These are phyloP conservation scores for Chaetothyriales sp. DNA, from an alignment of 2,329 filamentous ascomycete genomes.

Conservation along the genomic window DNA sequence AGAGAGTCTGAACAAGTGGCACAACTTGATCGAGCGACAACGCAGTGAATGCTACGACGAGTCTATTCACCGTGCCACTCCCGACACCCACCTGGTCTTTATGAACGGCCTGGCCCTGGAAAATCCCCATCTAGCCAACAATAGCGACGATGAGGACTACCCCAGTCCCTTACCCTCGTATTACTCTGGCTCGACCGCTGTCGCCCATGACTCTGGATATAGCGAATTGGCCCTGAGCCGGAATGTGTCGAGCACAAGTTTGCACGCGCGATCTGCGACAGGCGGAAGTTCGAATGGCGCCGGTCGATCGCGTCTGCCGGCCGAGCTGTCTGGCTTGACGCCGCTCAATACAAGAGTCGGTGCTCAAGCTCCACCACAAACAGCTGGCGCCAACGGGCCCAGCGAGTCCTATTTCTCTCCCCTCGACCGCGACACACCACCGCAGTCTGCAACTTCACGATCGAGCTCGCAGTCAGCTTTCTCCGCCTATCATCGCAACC, in stretches of 20 bases:
- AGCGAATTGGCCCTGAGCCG: constrained; percentile 43
- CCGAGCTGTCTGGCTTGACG: neutral
- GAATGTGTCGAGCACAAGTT: constrained; percentile 58
- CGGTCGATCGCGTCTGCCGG: neutral
- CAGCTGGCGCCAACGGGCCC: constrained; percentile 32
- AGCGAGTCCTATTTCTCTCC: constrained; percentile 94
- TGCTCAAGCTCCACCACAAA: constrained; percentile 38
- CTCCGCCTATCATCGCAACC: constrained; percentile 58
- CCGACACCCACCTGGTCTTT: constrained; percentile 62
- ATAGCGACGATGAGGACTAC: constrained; percentile 39
- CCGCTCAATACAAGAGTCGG: neutral
- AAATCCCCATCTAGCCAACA: constrained; percentile 60
- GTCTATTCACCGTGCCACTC: constrained; percentile 36
- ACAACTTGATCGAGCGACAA: constrained; percentile 60
- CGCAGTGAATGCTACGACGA: constrained; percentile 37
- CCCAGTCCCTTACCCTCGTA: constrained; percentile 6
- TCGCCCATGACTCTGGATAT: constrained; percentile 23
- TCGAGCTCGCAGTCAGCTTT: constrained; percentile 44
- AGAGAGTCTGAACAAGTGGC: constrained; percentile 88
- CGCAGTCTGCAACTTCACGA: constrained; percentile 38
- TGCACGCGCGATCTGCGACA: constrained; percentile 63
- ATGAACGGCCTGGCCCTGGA: constrained; percentile 56
- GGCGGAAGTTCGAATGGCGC: constrained; percentile 34
- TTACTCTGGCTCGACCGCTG: constrained; percentile 15
- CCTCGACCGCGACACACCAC: constrained; percentile 42